phyloP scores from a whole-genome alignment of 306 rosid genomes.

The Medicago ruthenica region DNA sequence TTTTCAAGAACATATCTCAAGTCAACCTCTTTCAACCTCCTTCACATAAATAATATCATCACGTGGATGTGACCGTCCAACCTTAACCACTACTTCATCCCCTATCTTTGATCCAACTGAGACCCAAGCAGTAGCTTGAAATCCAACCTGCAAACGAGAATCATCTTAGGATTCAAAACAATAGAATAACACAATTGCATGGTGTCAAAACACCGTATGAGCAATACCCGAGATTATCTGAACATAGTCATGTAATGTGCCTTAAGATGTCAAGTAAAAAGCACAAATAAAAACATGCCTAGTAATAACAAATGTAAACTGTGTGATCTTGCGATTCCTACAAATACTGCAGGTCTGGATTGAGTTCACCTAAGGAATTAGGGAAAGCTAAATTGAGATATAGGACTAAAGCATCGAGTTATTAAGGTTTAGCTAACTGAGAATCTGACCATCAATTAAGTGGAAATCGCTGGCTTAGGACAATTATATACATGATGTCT shows the following conservation, averaged over 20 bases:
- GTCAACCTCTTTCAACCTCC: constrained; percentile 62
- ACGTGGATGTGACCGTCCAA: constrained; percentile 89
- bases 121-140: constrained; percentile 81
- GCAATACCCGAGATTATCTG: neutral
- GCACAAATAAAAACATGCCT: neutral
- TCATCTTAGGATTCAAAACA: constrained; percentile 20
- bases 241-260: neutral
- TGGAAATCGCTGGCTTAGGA: neutral
- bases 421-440: constrained; percentile 4
- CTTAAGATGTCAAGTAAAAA: neutral
- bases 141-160: constrained; percentile 75
- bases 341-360: neutral
- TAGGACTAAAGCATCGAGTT: constrained; percentile 5
- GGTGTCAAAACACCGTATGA: neutral
- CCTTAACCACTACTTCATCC: constrained; percentile 76
- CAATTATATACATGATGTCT: neutral
- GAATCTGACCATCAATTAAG: neutral
- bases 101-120: constrained; percentile 78
- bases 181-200: constrained; percentile 5
- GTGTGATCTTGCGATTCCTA: constrained; percentile 10
- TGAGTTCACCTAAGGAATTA: neutral
- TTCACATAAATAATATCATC: constrained; percentile 76
- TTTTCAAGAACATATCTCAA: constrained; percentile 11
- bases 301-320: constrained; percentile 11
- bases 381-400: constrained; percentile 1